phyloP scores from a whole-genome alignment of 345 rosid species.

The Psidium guajava region DNA sequence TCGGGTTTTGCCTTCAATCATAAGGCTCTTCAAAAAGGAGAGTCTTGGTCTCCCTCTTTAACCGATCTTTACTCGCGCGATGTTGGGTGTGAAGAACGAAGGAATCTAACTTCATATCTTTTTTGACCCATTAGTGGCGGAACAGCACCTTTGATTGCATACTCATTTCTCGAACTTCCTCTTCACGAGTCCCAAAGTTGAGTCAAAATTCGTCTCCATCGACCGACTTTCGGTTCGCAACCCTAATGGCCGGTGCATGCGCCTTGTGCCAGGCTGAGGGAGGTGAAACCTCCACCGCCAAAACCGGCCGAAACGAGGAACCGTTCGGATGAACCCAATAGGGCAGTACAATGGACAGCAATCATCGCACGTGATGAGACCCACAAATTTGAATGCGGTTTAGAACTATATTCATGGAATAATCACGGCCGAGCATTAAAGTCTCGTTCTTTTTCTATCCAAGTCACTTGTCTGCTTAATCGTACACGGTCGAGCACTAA shows the following conservation, averaged over 20 bases:
- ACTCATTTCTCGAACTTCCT: not conserved
- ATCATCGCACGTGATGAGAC: fast-evolving
- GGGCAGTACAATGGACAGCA: fast-evolving
- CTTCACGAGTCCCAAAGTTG: not conserved
- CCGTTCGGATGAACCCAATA: too few species aligned
- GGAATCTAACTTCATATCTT: not conserved
- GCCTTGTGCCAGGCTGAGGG: not conserved
- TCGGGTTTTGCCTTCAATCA: too few species aligned
- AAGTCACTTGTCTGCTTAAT: not conserved
- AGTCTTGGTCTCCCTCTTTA: not conserved
- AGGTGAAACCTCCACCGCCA: not conserved
- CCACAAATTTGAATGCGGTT: not conserved
- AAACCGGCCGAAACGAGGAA: fast-evolving
- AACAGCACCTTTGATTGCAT: too few species aligned
- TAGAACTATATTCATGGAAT: not conserved
- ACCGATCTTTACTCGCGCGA: not conserved
- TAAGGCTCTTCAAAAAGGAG: not conserved
- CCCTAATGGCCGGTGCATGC: not conserved
- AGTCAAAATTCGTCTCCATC: not conserved
- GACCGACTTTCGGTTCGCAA: not conserved
- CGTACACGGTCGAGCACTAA: not conserved
- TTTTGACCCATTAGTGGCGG: not conserved
- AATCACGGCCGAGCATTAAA: not conserved
- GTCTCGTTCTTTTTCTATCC: not conserved
- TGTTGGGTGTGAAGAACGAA: not conserved